Conservation (phyloP, 345 rosid species). For the Tarenaya hassleriana region DNA sequence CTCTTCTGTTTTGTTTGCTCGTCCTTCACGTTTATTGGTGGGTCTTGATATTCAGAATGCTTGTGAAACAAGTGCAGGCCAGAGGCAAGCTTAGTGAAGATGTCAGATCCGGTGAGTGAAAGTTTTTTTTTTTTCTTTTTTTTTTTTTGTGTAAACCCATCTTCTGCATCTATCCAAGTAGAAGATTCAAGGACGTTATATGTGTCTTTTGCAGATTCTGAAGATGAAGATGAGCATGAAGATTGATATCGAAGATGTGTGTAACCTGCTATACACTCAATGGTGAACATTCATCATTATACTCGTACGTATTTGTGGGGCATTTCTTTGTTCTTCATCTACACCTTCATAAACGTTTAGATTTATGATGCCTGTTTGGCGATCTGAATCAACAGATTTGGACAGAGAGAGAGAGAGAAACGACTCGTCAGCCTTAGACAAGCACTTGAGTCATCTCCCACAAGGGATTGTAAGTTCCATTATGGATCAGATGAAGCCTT, state of each 20-base stretch:
- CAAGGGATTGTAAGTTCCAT: too few relatives aligned
- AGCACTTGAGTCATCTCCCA: too few relatives aligned
- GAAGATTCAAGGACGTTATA: conserved; percentile 4
- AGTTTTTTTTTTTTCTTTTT: background rate
- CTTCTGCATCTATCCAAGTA: background rate
- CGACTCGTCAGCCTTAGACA: too few relatives aligned
- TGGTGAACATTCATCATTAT: background rate
- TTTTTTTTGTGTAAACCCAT: too few relatives aligned
- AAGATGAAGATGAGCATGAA: conserved; percentile 70
- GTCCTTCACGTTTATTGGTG: conserved; percentile 75
- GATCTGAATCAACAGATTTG: too few relatives aligned
- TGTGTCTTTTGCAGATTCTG: conserved; percentile 52
- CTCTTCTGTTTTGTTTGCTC: conserved; percentile 63
- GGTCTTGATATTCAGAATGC: conserved; percentile 56
- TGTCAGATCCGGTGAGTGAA: conserved; percentile 59
- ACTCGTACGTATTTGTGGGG: too few relatives aligned
- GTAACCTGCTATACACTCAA: background rate
- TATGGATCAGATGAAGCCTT: too few relatives aligned
- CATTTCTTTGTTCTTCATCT: too few relatives aligned
- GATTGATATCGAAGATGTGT: conserved; percentile 38
- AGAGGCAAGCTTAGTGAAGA: conserved; percentile 61
- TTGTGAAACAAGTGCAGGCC: conserved; percentile 45
- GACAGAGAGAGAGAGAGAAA: too few relatives aligned
- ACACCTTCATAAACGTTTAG: too few relatives aligned
- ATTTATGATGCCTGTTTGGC: too few relatives aligned